Evolutionary conservation across 805 yeast species (phyloP).

Genomic region (Metschnikowia similis): DNA sequence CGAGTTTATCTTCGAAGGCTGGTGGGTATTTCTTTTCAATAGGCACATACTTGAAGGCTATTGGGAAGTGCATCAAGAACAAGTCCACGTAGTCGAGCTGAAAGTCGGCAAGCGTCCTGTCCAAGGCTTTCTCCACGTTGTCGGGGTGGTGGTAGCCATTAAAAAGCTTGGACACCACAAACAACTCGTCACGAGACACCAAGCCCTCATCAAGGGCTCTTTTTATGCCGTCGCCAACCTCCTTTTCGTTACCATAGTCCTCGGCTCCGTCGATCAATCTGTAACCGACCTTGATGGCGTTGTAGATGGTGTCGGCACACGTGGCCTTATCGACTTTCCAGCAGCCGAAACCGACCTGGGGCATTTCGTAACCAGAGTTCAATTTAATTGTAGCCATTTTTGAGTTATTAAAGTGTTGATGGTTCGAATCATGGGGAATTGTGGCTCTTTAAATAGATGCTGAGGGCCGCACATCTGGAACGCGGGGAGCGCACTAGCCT

Average conservation of each 20-base stretch:
- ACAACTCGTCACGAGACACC: slow-evolving; percentile 70
- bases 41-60: slow-evolving; percentile 79
- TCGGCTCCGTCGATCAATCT: slow-evolving; percentile 69
- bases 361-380: slow-evolving; percentile 65
- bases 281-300: slow-evolving; percentile 83
- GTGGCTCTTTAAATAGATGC: no score
- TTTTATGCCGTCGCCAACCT: slow-evolving; percentile 62
- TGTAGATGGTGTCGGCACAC: slow-evolving; percentile 70
- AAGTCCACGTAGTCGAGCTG: slow-evolving; percentile 75
- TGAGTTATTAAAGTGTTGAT: not conserved
- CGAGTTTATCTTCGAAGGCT: slow-evolving; percentile 48
- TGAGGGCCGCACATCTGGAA: no score
- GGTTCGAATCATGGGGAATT: no score
- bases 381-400: slow-evolving; percentile 30
- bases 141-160: slow-evolving; percentile 77
- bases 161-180: slow-evolving; percentile 84
- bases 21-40: slow-evolving; percentile 79
- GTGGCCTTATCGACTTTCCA: slow-evolving; percentile 71
- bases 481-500: no score
- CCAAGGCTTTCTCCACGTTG: slow-evolving; percentile 61
- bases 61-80: slow-evolving; percentile 86
- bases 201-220: slow-evolving; percentile 67
- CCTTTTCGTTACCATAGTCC: slow-evolving; percentile 69
- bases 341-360: slow-evolving; percentile 75
- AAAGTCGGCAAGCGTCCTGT: slow-evolving; percentile 65